These are phyloP conservation scores for Blastocystis sp. DNA, from an alignment of 352 stramenopile species.

Conservation along the genomic window DNA sequence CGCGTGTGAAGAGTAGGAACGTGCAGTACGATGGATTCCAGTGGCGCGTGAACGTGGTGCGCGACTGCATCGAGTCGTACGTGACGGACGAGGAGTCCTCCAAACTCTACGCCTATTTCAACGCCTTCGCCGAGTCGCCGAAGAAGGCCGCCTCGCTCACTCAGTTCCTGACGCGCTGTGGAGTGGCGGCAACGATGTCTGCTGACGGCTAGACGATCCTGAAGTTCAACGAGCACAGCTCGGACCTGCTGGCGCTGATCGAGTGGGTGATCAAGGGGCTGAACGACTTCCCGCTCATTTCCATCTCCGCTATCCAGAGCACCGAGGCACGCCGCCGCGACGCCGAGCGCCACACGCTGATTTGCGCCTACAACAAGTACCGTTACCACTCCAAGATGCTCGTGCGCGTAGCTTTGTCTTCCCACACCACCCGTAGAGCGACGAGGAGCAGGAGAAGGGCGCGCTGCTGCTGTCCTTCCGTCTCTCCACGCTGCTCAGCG, in stretches of 20 bases:
- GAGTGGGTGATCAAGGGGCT: constrained; percentile 67
- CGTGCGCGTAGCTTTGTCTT: neutral
- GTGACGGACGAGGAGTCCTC: constrained; percentile 46
- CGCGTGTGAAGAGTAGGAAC: constrained; percentile 6
- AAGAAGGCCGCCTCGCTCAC: constrained; percentile 3
- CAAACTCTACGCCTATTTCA: constrained; percentile 54
- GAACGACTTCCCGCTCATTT: constrained; percentile 66
- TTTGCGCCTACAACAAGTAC: constrained; percentile 68
- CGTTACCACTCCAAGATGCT: constrained; percentile 35
- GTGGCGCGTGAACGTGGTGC: constrained; percentile 67
- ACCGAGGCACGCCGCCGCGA: constrained; percentile 52
- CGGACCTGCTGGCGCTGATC: constrained; percentile 52
- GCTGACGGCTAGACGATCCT: constrained; percentile 27
- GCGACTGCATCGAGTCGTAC: constrained; percentile 66
- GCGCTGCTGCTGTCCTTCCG: constrained; percentile 62
- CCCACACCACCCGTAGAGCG: neutral
- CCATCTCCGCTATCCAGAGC: constrained; percentile 41
- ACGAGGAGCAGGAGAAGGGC: constrained; percentile 42
- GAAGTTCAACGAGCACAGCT: constrained; percentile 65
- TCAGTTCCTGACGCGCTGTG: constrained; percentile 40
- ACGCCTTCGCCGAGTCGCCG: constrained; percentile 23
- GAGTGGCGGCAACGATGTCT: neutral
- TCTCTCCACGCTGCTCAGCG: constrained; percentile 51
- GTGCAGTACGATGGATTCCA: constrained; percentile 69
- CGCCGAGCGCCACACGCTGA: constrained; percentile 61